A percentile compares a stretch with the other conserved stretches of the same genome.
These are phyloP conservation scores for Fusarium anguioides DNA, from an alignment of 2,329 filamentous ascomycete species.

Conservation along the genomic window DNA sequence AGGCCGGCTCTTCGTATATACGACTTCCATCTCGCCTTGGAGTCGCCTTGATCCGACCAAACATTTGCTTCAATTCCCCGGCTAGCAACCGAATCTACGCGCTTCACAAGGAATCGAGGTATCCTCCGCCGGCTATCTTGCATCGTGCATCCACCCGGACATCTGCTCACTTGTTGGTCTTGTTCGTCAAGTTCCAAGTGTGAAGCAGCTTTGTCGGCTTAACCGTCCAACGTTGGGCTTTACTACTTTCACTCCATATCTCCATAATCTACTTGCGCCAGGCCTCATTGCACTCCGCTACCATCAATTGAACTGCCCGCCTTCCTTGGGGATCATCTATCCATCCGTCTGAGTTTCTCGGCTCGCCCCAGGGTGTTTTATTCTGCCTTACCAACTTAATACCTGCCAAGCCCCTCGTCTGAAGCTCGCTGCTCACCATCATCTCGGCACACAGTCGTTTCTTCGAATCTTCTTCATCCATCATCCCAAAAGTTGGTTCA, in stretches of 20 bases:
- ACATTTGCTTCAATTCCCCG: slow-evolving; percentile 15
- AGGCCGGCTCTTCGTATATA: slow-evolving; percentile 37
- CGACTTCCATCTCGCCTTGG: slow-evolving; percentile 33
- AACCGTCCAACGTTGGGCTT: slow-evolving; percentile 1
- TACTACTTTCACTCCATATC: slow-evolving; percentile 18
- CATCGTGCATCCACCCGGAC: slow-evolving; percentile 13
- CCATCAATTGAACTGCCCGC: slow-evolving; percentile 30
- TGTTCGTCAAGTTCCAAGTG: slow-evolving; percentile 15
- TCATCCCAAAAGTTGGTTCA: slow-evolving; percentile 10
- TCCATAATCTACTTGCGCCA: slow-evolving; percentile 14
- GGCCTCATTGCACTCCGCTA: slow-evolving; percentile 14
- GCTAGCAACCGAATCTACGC: slow-evolving; percentile 19
- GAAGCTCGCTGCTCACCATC: slow-evolving; percentile 10
- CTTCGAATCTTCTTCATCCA: slow-evolving; percentile 2
- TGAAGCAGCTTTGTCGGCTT: slow-evolving; percentile 24
- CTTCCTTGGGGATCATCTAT: slow-evolving; percentile 1
- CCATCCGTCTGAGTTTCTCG: slow-evolving; percentile 6
- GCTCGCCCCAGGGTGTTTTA: slow-evolving; percentile 25
- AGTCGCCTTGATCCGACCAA: slow-evolving; percentile 27
- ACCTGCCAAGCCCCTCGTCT: slow-evolving; percentile 17
- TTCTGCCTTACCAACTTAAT: slow-evolving; percentile 25
- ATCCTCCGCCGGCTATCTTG: slow-evolving; percentile 24
- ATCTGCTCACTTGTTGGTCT: slow-evolving; percentile 11
- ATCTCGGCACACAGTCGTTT: slow-evolving; percentile 13
- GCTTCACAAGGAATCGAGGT: slow-evolving; percentile 2